Conservation (phyloP, 2,329 filamentous ascomycete genomes). For the Colletotrichum tropicicola region DNA sequence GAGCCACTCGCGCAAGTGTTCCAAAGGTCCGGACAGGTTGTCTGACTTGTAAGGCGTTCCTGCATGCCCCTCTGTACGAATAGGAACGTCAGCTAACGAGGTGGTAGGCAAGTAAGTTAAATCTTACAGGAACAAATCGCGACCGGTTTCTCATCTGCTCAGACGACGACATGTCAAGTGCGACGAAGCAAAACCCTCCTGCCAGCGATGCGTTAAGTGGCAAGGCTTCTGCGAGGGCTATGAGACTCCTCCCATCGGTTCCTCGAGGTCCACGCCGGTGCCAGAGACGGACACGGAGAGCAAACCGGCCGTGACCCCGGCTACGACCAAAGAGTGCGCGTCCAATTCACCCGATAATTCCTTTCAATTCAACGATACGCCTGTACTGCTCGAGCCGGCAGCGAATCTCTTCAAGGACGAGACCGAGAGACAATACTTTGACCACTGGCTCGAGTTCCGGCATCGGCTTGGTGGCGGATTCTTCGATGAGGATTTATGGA, state of each 20-base stretch:
- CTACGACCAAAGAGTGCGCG: neutral
- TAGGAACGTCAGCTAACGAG: neutral
- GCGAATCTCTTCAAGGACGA: slow-evolving; percentile 26
- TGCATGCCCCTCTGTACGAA: neutral
- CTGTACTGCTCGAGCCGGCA: neutral
- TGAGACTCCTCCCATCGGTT: slow-evolving; percentile 10
- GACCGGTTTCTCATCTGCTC: neutral
- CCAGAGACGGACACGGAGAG: neutral
- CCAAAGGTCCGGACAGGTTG: slow-evolving; percentile 43
- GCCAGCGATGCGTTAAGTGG: slow-evolving; percentile 45
- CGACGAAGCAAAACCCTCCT: slow-evolving; percentile 45
- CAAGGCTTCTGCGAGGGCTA: slow-evolving; percentile 45
- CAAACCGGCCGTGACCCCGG: neutral
- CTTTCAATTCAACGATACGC: neutral
- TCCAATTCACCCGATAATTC: neutral
- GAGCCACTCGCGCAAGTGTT: slow-evolving; percentile 40
- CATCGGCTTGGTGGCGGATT: slow-evolving; percentile 37
- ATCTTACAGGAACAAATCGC: neutral
- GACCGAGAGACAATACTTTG: slow-evolving; percentile 38
- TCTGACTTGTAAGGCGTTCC: slow-evolving; percentile 40
- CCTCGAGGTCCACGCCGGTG: neutral
- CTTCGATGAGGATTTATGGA: slow-evolving; percentile 47
- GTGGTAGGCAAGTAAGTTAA: slow-evolving; percentile 38
- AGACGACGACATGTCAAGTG: slow-evolving; percentile 46
- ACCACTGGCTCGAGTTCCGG: slow-evolving; percentile 35